Percentiles rank a stretch among this genome's conserved stretches.
Evolutionary conservation across 352 stramenopile species (phyloP).

Genomic region (Phytophthora sp.): DNA sequence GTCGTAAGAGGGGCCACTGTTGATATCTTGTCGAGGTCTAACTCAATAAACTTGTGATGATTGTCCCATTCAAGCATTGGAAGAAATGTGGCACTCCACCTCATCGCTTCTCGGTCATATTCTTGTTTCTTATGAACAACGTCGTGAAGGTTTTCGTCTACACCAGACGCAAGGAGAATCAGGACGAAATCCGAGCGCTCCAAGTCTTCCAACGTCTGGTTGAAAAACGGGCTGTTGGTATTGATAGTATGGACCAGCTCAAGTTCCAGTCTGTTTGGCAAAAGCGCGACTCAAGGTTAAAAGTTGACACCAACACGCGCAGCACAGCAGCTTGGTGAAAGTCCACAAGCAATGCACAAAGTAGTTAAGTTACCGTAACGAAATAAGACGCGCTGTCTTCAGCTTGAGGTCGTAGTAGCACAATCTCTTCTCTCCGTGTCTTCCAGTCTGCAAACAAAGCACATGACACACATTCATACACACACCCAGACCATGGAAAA

Average conservation of each 20-base stretch:
- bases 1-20: constrained; percentile 24
- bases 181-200: constrained; percentile 54
- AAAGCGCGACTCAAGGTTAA: no score
- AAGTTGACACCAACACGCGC: background rate
- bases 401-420: constrained; percentile 72
- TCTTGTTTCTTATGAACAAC: constrained; percentile 62
- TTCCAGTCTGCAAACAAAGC: constrained; percentile 37
- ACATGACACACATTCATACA: no score
- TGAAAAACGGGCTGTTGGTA: constrained; percentile 50
- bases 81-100: constrained; percentile 50
- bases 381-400: constrained; percentile 54
- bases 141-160: constrained; percentile 70
- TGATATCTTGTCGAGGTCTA: constrained; percentile 61
- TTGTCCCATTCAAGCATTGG: constrained; percentile 50
- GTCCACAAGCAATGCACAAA: background rate
- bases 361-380: constrained; percentile 37
- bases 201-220: constrained; percentile 41
- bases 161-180: constrained; percentile 59
- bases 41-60: constrained; percentile 33
- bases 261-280: constrained; percentile 48
- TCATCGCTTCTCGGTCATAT: constrained; percentile 49
- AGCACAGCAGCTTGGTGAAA: no score
- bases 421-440: constrained; percentile 49
- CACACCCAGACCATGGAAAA: no score
- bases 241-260: constrained; percentile 61